Conservation (phyloP, 495 filamentous ascomycete species). For the Annulohypoxylon stygium region DNA sequence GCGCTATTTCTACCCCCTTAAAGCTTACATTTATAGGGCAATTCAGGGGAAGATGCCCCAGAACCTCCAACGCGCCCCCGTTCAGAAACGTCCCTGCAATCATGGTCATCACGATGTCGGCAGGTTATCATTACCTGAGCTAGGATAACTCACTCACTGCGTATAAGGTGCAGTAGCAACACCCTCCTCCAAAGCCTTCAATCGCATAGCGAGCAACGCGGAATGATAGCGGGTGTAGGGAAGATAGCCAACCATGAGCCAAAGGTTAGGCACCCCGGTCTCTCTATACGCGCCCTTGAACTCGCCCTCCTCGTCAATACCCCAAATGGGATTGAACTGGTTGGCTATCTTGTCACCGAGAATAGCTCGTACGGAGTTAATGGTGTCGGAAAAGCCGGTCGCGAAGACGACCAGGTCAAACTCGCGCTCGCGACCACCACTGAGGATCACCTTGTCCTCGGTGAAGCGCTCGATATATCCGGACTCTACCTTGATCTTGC, state of each 20-base stretch:
- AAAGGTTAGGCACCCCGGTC: neutral
- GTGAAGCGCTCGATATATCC: neutral
- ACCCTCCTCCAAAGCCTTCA: neutral
- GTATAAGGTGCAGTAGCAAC: neutral
- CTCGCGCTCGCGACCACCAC: neutral
- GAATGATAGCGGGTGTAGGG: neutral
- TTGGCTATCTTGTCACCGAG: neutral
- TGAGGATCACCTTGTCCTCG: neutral
- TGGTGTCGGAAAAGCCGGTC: neutral
- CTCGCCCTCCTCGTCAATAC: neutral
- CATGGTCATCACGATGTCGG: too few species aligned
- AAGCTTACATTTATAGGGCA: too few species aligned
- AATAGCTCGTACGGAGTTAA: neutral
- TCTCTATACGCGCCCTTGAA: neutral
- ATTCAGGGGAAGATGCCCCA: too few species aligned
- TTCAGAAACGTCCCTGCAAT: too few species aligned
- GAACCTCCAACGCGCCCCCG: too few species aligned
- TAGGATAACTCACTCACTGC: neutral
- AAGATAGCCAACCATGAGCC: neutral
- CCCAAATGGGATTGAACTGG: neutral
- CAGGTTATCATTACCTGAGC: neutral
- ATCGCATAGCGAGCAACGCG: neutral
- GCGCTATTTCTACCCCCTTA: too few species aligned
- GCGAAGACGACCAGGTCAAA: neutral
- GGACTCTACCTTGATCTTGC: neutral